A percentile compares a stretch with the other conserved stretches of the same genome.
These are phyloP conservation scores for Kalmanozyma brasiliensis DNA, from an alignment of 1,284 basidiomycete genomes.

Conservation along the genomic window DNA sequence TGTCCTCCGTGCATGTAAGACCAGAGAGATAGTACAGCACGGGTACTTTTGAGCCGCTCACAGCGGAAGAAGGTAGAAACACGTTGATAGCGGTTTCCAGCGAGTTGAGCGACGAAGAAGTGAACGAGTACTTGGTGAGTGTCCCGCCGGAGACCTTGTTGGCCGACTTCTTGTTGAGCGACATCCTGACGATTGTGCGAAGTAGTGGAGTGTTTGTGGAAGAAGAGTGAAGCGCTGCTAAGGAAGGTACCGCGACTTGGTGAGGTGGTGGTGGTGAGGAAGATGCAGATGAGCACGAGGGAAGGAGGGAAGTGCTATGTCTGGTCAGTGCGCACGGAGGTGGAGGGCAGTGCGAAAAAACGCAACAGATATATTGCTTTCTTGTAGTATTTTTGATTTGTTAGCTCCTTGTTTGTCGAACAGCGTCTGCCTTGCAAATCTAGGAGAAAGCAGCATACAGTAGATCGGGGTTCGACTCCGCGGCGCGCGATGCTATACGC, in stretches of 20 bases:
- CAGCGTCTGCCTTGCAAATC: no score
- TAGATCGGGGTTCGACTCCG: no score
- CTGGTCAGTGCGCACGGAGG: constrained; percentile 23
- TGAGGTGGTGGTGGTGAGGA: background rate
- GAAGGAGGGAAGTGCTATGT: background rate
- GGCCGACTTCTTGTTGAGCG: constrained; percentile 35
- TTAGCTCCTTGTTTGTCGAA: no score
- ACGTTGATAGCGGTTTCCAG: constrained; percentile 87
- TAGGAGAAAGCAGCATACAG: no score
- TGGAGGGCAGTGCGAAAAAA: constrained; percentile 12
- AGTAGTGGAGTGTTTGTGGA: no score
- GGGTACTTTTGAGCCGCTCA: constrained; percentile 74
- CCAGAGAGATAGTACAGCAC: constrained; percentile 88
- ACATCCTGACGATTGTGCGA: constrained; percentile 27
- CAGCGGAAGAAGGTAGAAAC: constrained; percentile 80
- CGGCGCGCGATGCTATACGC: no score
- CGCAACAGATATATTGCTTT: constrained; percentile 6
- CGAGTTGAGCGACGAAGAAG: constrained; percentile 79
- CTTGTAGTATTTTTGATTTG: no score
- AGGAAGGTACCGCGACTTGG: background rate
- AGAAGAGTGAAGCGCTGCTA: background rate
- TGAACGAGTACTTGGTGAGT: constrained; percentile 60
- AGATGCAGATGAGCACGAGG: background rate
- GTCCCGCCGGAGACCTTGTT: constrained; percentile 52
- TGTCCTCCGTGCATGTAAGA: constrained; percentile 95